Conservation (phyloP, 2,329 filamentous ascomycete species). For the Dendrostoma leiphaemia region DNA sequence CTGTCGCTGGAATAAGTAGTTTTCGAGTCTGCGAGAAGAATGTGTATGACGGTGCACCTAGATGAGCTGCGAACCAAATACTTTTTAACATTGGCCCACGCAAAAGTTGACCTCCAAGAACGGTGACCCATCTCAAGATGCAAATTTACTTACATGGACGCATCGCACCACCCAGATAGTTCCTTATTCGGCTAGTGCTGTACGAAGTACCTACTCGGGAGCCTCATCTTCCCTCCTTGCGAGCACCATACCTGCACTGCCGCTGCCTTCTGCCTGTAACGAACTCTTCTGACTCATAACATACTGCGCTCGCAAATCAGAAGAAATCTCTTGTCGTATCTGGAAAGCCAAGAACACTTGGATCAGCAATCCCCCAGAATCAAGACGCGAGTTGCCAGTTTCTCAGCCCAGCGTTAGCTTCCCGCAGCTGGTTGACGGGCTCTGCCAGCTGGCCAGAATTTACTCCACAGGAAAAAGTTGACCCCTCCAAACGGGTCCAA, state of each 20-base stretch:
- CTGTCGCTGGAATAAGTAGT: too few species aligned
- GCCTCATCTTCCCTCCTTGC: neutral
- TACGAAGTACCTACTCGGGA: neutral
- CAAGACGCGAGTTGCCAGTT: too few species aligned
- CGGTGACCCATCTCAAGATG: too few species aligned
- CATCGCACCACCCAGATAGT: neutral
- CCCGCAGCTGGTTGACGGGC: neutral
- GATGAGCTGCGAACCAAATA: too few species aligned
- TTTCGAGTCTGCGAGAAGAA: too few species aligned
- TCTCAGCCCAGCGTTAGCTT: neutral
- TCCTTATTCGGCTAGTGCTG: neutral
- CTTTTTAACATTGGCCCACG: too few species aligned
- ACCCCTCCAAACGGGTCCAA: constrained; percentile 9
- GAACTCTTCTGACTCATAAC: neutral
- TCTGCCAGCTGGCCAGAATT: neutral
- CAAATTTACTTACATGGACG: too few species aligned
- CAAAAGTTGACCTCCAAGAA: too few species aligned
- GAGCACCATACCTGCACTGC: neutral
- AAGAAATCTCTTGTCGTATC: neutral
- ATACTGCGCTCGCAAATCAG: too few species aligned
- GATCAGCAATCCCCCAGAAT: too few species aligned
- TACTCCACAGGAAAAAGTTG: constrained; percentile 9
- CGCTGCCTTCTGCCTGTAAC: neutral
- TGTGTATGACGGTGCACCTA: too few species aligned
- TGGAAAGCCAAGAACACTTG: too few species aligned